phyloP scores from a whole-genome alignment of 2,329 filamentous ascomycete species.

The Aureobasidium pullulans region DNA sequence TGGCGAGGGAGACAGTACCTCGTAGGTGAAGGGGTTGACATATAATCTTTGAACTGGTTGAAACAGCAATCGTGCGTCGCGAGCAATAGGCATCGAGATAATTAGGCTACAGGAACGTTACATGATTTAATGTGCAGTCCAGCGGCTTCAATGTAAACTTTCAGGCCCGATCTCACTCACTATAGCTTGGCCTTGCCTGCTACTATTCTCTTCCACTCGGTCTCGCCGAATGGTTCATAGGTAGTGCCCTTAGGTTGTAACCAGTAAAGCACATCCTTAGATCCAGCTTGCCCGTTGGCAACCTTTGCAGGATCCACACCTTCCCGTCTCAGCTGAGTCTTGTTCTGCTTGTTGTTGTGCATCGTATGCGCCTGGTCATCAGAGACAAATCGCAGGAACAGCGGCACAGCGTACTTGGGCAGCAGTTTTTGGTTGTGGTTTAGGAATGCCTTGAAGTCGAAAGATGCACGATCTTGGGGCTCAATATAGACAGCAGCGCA shows the following conservation, averaged over 20 bases:
- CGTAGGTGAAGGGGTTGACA: too few species aligned
- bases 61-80: too few species aligned
- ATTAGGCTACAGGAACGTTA: too few species aligned
- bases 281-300: slow-evolving; percentile 36
- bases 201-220: slow-evolving; percentile 50
- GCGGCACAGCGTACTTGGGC: slow-evolving; percentile 66
- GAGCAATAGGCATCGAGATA: too few species aligned
- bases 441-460: slow-evolving; percentile 54
- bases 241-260: slow-evolving; percentile 37
- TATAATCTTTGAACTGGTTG: too few species aligned
- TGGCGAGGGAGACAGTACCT: too few species aligned
- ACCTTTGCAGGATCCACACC: slow-evolving; percentile 53
- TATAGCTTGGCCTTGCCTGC: slow-evolving; percentile 26
- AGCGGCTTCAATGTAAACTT: too few species aligned
- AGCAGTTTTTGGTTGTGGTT: slow-evolving; percentile 52
- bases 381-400: slow-evolving; percentile 60
- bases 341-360: slow-evolving; percentile 77
- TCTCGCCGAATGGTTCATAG: slow-evolving; percentile 52
- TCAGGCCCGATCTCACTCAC: background rate
- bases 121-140: too few species aligned
- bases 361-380: slow-evolving; percentile 42
- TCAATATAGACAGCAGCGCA: slow-evolving; percentile 53
- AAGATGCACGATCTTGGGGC: slow-evolving; percentile 38
- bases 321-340: slow-evolving; percentile 60
- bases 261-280: slow-evolving; percentile 45